phyloP scores from a whole-genome alignment of 352 stramenopile species.

The Pythium brassicae region DNA sequence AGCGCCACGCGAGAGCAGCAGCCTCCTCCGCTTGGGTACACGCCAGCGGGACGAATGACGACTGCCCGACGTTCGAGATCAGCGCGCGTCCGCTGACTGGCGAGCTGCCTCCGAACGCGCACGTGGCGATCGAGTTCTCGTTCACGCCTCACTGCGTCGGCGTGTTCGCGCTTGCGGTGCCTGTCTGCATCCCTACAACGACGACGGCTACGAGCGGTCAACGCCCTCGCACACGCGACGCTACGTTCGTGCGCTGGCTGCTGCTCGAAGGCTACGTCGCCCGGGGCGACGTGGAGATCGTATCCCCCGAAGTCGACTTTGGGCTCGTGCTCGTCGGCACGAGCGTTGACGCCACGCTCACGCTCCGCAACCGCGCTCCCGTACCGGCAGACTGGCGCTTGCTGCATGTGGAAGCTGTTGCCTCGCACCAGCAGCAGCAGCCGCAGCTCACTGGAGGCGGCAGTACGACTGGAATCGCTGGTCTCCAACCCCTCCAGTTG shows the following conservation, averaged over 20 bases:
- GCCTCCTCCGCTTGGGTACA: not conserved
- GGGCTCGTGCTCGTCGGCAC: conserved; percentile 61
- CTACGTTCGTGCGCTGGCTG: conserved; percentile 41
- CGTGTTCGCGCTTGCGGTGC: conserved; percentile 42
- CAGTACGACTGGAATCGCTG: not conserved
- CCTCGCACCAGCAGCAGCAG: not conserved
- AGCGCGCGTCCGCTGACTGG: conserved; percentile 15
- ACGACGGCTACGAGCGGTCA: too few species aligned
- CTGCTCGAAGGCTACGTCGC: conserved; percentile 45
- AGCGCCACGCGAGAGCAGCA: conserved; percentile 6
- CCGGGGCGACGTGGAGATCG: conserved; percentile 35
- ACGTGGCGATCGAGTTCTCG: conserved; percentile 17
- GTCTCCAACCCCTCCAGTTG: not conserved
- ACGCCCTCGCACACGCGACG: too few species aligned
- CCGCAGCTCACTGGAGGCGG: not conserved
- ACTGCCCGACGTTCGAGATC: conserved; percentile 24
- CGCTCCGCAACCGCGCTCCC: conserved; percentile 25
- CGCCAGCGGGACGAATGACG: not conserved
- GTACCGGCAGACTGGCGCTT: conserved; percentile 37
- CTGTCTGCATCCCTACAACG: conserved; percentile 24
- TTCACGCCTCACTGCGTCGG: conserved; percentile 42
- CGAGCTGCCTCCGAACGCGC: conserved; percentile 17
- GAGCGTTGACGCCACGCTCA: conserved; percentile 31
- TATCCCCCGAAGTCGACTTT: conserved; percentile 61
- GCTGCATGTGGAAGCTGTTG: conserved; percentile 31